Evolutionary conservation across 1,284 basidiomycete genomes (phyloP).

Genomic region (Malassezia dermatis): DNA sequence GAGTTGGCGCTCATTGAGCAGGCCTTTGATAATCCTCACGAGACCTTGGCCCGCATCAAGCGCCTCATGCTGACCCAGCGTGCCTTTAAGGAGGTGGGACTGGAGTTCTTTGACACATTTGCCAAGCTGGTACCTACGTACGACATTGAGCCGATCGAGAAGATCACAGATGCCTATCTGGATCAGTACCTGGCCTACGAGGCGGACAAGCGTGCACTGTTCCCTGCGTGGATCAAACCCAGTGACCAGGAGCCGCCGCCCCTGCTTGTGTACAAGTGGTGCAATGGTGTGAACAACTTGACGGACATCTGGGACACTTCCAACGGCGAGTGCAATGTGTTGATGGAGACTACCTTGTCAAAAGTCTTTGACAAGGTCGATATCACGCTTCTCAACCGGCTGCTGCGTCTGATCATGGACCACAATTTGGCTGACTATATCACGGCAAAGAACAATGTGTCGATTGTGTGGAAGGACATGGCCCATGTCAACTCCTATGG

Average conservation of each 20-base stretch:
- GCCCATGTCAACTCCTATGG: conserved; percentile 47
- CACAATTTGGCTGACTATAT: conserved; percentile 48
- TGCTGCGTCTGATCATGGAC: conserved; percentile 47
- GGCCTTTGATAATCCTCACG: conserved; percentile 47
- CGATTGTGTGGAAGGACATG: conserved; percentile 48
- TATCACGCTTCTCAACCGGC: conserved; percentile 44
- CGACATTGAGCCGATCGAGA: conserved; percentile 48
- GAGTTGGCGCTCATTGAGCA: conserved; percentile 47
- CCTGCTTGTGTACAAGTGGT: conserved; percentile 48
- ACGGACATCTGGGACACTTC: conserved; percentile 44
- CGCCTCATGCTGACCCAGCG: conserved; percentile 47
- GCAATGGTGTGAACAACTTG: conserved; percentile 47
- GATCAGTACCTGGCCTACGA: conserved; percentile 47
- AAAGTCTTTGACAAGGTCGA: conserved; percentile 48
- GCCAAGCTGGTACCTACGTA: conserved; percentile 44
- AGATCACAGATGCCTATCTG: conserved; percentile 48
- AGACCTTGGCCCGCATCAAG: conserved; percentile 47
- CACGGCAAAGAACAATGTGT: conserved; percentile 48
- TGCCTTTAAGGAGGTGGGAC: conserved; percentile 45
- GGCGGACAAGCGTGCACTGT: conserved; percentile 47
- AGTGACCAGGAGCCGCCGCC: conserved; percentile 46
- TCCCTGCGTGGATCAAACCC: conserved; percentile 48
- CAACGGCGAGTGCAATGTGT: conserved; percentile 45
- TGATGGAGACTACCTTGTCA: conserved; percentile 47
- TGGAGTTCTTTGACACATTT: conserved; percentile 48